Conservation (phyloP, 192 early-diverging fungal genomes). For the Backusella westeae region DNA sequence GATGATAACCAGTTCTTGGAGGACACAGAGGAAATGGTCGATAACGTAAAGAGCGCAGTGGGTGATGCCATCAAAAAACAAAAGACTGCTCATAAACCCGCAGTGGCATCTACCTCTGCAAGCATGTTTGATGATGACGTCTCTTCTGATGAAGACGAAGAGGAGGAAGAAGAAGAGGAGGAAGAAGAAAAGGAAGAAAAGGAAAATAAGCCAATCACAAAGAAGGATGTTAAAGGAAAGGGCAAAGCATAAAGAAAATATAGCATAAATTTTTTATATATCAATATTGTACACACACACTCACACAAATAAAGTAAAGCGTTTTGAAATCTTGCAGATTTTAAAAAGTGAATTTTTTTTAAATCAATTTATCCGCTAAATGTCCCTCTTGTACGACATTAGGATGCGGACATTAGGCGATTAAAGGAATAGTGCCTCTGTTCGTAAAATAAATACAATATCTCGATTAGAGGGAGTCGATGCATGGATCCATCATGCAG, state of each 20-base stretch:
- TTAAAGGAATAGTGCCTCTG: no score
- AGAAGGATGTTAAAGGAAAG: not conserved
- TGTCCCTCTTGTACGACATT: not conserved
- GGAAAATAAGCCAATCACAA: not conserved
- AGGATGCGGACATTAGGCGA: no score
- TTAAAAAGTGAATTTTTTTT: not conserved
- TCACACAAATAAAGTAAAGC: not conserved
- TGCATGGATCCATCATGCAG: no score
- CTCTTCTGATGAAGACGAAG: slow-evolving; percentile 14
- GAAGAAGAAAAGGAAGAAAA: slow-evolving; percentile 14
- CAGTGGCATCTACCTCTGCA: not conserved
- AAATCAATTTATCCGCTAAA: not conserved
- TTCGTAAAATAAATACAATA: no score
- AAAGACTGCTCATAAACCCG: not conserved
- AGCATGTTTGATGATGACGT: slow-evolving; percentile 21
- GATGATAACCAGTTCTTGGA: slow-evolving; percentile 78
- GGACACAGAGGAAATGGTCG: slow-evolving; percentile 63
- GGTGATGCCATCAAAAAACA: slow-evolving; percentile 31
- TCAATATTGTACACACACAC: not conserved
- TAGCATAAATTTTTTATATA: not conserved
- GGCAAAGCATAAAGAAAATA: slow-evolving; percentile 17
- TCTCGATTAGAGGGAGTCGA: no score
- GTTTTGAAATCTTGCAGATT: no score
- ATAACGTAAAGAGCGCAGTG: slow-evolving; percentile 59
- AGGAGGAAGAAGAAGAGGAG: slow-evolving; percentile 25